Percentiles rank a stretch among this genome's conserved stretches.
Conservation (phyloP, 257 asterid genomes). For the Gentiana macrophylla region DNA sequence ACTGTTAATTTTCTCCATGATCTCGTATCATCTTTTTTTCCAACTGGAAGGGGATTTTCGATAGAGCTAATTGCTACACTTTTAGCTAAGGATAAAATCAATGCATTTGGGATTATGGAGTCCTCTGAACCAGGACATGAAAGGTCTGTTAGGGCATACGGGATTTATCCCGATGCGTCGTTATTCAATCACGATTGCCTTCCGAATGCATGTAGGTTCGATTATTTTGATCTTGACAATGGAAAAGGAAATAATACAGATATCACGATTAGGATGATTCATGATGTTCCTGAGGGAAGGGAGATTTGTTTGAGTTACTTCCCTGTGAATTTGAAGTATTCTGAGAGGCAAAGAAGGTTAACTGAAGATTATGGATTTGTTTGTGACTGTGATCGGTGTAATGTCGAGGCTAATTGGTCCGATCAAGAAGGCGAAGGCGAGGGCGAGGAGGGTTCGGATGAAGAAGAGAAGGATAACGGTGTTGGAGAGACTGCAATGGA, state of each 20-base stretch:
- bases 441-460: slow-evolving; percentile 20
- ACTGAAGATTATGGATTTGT: slow-evolving; percentile 76
- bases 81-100: slow-evolving; percentile 67
- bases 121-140: slow-evolving; percentile 33
- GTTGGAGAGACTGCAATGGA: slow-evolving; percentile 19
- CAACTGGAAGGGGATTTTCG: slow-evolving; percentile 22
- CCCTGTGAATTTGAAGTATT: slow-evolving; percentile 67
- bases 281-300: slow-evolving; percentile 61
- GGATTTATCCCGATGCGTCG: slow-evolving; percentile 71
- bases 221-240: slow-evolving; percentile 46
- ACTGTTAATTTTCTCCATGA: slow-evolving; percentile 38
- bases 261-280: slow-evolving; percentile 60
- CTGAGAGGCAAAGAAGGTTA: slow-evolving; percentile 74
- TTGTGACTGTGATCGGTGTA: slow-evolving; percentile 87
- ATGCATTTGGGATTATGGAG: slow-evolving; percentile 90
- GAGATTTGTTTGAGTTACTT: slow-evolving; percentile 88
- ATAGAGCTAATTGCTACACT: slow-evolving; percentile 58
- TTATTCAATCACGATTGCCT: slow-evolving; percentile 96
- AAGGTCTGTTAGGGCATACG: slow-evolving; percentile 81
- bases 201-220: slow-evolving; percentile 92
- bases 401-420: slow-evolving; percentile 88
- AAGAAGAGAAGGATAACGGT: slow-evolving; percentile 2
- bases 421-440: slow-evolving; percentile 54
- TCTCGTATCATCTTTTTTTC: slow-evolving; percentile 27
- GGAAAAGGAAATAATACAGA: slow-evolving; percentile 29